Evolutionary conservation across 2,329 filamentous ascomycete species (phyloP), one percentile per base, ranked within the genome.

Genomic region (Parasarocladium wereldwijsianum): DNA sequence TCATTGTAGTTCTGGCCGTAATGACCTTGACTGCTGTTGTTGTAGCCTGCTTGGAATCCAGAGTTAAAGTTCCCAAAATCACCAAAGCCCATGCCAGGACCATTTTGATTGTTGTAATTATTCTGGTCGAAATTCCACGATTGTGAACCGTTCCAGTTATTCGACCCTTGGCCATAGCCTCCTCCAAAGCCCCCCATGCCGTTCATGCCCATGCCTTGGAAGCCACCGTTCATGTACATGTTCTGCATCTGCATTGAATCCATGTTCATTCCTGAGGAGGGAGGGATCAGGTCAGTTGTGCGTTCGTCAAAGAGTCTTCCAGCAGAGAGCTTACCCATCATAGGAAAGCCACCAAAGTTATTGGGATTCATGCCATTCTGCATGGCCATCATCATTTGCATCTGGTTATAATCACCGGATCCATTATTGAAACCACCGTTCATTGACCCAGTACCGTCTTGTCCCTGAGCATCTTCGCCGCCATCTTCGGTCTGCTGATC

Each of bases 101-200:
- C 74, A 80, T 73, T 83, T 79, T 77, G 63, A 75, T 74, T 85
- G n/a, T n/a, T n/a, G 76, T 73, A 83, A 78, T 82, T 84, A 82
- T 82, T 77, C 77, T 79, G 76, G 66, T 73, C 71, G 66, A 73
- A 71, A 76, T 76, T 80, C 78, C 77, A 84, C 66, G 76, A 73
- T 62, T 81, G 76, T 61, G 78, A 76, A 64, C 68, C 68, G 66
- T 77, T 80, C 76, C 77, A 83, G 64, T 75, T 76, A 70, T 77
- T 76, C 66, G 74, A 69, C 54, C 72, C 70, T 49, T 58, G 52
- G 49, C 55, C 58, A 49, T 50, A 65, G 52, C 69, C 67, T 57
- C 71, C 70, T 60, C 71, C 70, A 58, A 73, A 75, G 49, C 74
- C 71, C 62, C 73, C 81, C 79, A 87, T 82, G 64, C 74, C 69